Percentiles rank a stretch among this genome's conserved stretches.
phyloP scores from a whole-genome alignment of 192 early-diverging fungal species.

The Backusella australiensis region DNA sequence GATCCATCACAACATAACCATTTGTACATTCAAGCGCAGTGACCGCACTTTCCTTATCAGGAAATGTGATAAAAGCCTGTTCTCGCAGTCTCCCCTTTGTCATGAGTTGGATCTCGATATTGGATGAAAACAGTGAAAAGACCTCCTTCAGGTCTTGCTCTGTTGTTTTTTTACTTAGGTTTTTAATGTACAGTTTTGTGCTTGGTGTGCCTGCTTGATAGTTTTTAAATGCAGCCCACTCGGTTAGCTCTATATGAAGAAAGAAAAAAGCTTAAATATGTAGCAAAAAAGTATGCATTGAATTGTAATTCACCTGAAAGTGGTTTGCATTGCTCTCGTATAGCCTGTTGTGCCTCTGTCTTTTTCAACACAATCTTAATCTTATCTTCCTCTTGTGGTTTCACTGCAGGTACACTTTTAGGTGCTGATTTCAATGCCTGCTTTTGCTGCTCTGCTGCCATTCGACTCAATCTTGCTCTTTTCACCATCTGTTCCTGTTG shows the following conservation, averaged over 20 bases:
- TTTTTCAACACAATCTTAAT: neutral
- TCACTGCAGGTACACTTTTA: neutral
- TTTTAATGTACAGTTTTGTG: constrained; percentile 45
- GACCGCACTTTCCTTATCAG: constrained; percentile 21
- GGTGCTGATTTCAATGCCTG: neutral
- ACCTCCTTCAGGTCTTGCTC: constrained; percentile 30
- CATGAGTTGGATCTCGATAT: constrained; percentile 40
- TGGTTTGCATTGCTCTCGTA: constrained; percentile 23
- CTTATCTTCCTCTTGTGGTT: neutral
- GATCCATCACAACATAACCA: constrained; percentile 39
- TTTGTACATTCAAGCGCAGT: constrained; percentile 36
- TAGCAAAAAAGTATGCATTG: too few species aligned
- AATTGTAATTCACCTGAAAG: neutral
- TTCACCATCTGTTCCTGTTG: neutral
- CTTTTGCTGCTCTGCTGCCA: constrained; percentile 16
- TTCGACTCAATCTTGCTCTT: neutral
- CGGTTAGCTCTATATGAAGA: constrained; percentile 28
- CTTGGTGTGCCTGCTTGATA: constrained; percentile 38
- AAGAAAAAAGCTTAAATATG: too few species aligned
- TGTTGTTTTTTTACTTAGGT: constrained; percentile 37
- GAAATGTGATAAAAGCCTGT: constrained; percentile 47
- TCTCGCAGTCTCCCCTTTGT: constrained; percentile 40
- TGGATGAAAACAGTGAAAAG: constrained; percentile 28
- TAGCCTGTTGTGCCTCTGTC: neutral
- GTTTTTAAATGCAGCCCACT: constrained; percentile 40